A percentile compares a stretch with the other conserved stretches of the same genome.
These are phyloP conservation scores for Microcos paniculata DNA, from an alignment of 345 rosid species.

Conservation along the genomic window DNA sequence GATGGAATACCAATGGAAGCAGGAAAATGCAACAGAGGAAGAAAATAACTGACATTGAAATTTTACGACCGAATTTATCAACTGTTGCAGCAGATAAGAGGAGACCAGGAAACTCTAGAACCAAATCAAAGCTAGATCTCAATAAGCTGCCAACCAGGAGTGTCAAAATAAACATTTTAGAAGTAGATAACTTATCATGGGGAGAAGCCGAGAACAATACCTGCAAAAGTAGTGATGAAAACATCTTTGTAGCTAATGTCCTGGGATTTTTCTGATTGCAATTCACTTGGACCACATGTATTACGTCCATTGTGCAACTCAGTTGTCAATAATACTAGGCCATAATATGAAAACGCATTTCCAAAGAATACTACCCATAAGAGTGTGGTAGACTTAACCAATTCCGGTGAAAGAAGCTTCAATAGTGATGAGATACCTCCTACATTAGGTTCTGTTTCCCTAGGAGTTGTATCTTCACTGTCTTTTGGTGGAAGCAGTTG, in stretches of 20 bases:
- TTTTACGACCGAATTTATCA: conserved; percentile 79
- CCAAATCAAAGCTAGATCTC: conserved; percentile 22
- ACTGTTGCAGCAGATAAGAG: conserved; percentile 69
- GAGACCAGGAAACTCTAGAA: conserved; percentile 84
- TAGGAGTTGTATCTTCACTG: conserved; percentile 23
- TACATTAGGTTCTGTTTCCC: conserved; percentile 37
- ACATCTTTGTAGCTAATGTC: conserved; percentile 65
- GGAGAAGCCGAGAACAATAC: conserved; percentile 25
- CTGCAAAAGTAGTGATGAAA: conserved; percentile 86
- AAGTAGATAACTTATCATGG: neutral
- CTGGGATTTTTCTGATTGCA: conserved; percentile 28
- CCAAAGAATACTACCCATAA: conserved; percentile 87
- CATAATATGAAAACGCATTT: conserved; percentile 87
- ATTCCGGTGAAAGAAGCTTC: conserved; percentile 66
- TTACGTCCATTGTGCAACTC: conserved; percentile 61
- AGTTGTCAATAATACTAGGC: conserved; percentile 85
- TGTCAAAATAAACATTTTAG: neutral
- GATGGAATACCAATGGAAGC: conserved; percentile 73
- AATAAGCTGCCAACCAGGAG: neutral
- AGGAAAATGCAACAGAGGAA: conserved; percentile 67
- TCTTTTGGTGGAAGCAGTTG: conserved; percentile 35
- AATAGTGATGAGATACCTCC: conserved; percentile 41
- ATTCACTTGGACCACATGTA: conserved; percentile 34
- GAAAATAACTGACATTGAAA: conserved; percentile 78
- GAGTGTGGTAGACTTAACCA: conserved; percentile 68